Conservation (phyloP, 2,329 filamentous ascomycete genomes). For the Diatrype stigma region DNA sequence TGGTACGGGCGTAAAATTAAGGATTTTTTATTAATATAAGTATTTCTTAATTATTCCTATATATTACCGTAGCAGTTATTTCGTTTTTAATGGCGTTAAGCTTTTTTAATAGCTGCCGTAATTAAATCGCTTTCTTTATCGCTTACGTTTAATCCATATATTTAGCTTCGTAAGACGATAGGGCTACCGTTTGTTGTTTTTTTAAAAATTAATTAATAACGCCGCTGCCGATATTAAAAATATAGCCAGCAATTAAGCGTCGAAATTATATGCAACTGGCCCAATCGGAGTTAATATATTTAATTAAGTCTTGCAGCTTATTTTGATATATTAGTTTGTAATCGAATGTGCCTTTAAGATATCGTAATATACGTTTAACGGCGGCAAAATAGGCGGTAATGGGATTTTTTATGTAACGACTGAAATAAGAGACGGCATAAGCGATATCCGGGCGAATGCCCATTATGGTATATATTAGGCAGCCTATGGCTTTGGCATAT, state of each 20-base stretch:
- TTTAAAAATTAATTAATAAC: background rate
- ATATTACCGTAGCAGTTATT: background rate
- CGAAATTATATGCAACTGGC: background rate
- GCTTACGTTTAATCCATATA: background rate
- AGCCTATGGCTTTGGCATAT: constrained; percentile 1
- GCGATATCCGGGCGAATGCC: too few species aligned
- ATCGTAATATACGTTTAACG: background rate
- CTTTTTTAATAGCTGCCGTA: background rate
- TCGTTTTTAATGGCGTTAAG: background rate
- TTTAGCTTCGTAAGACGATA: background rate
- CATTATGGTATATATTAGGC: too few species aligned
- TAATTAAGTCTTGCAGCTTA: background rate
- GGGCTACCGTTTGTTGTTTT: background rate
- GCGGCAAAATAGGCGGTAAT: background rate
- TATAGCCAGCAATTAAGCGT: background rate
- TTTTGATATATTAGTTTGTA: background rate
- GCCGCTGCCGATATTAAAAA: background rate
- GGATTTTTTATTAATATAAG: background rate
- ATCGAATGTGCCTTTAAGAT: background rate
- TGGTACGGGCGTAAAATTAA: background rate
- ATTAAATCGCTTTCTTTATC: background rate
- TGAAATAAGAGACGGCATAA: constrained; percentile 3
- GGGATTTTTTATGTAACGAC: constrained; percentile 6
- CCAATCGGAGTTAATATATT: background rate
- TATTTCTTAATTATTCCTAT: background rate